Evolutionary conservation across 305 asterid species (phyloP), one percentile per base, ranked within the genome.

Genomic region (Fraxinus baroniana): DNA sequence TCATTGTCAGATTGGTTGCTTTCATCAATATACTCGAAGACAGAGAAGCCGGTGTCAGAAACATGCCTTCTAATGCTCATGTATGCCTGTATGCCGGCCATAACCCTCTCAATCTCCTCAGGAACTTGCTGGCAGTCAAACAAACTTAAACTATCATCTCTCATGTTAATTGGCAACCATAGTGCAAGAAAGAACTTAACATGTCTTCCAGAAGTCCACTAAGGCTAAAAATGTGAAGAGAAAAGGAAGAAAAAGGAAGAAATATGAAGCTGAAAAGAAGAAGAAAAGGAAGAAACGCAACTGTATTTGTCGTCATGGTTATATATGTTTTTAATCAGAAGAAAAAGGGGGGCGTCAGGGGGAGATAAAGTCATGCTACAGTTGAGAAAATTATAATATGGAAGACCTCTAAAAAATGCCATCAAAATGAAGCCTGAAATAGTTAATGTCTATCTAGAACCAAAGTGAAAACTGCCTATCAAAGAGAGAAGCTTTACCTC

Each of bases 51-150:
- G 81, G 86, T 82, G 81, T 93, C 97, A 79, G 96, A 93, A 66
- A 94, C 95, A 84, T 88, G 98, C 62, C 87, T 91, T 87, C 99
- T 91, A 74, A 97, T 97, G 87, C 98, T 94, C 91, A 97, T 92
- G 89, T 97, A 97, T 39, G 98, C 97, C 89, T 97, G 93, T 85
- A 97, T 89, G 39, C 97, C 98, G 80, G 92, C 94, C 98, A 97
- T 90, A 83, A 97, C 93, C 86, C 98, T 91, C 70, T 97, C 98
- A n/a, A 95, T 89, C 92, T 97, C 99, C 89, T 97, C 99, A 3
- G 99, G 98, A 77, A 93, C 94, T 97, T 97, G 99, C 99, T 97
- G 94, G 83, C 28, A 87, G 83, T 74, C 66, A 87, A 80, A 85
- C 57, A 81, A 82, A 74, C 15, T 60, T 66, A 74, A 62, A 82